Conservation (phyloP, 2,329 filamentous ascomycete genomes). For the Rutstroemia sp. region DNA sequence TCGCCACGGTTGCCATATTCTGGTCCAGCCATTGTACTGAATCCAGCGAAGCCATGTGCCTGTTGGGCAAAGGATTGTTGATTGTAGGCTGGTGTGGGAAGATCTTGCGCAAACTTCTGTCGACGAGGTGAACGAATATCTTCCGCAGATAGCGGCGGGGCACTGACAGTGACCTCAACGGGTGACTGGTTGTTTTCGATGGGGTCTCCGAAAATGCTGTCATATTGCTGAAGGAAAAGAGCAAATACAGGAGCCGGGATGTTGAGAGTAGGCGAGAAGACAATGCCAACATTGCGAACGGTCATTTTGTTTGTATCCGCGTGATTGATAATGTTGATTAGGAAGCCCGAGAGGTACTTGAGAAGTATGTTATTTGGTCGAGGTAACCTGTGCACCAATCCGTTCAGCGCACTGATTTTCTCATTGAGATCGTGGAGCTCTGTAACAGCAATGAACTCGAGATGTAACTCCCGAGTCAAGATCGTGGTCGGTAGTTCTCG, state of each 20-base stretch:
- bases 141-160: slow-evolving; percentile 39
- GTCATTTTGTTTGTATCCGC: slow-evolving; percentile 95
- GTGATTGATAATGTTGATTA: slow-evolving; percentile 90
- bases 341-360: slow-evolving; percentile 76
- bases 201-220: slow-evolving; percentile 71
- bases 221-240: slow-evolving; percentile 85
- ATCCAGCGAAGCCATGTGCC: slow-evolving; percentile 41
- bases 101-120: slow-evolving; percentile 54
- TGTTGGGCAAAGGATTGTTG: slow-evolving; percentile 27
- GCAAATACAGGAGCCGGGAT: slow-evolving; percentile 94
- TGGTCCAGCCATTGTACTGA: slow-evolving; percentile 25
- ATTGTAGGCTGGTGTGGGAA: slow-evolving; percentile 57
- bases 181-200: slow-evolving; percentile 54
- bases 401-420: slow-evolving; percentile 69
- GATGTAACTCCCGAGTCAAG: slow-evolving; percentile 80
- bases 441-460: slow-evolving; percentile 78
- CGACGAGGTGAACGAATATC: slow-evolving; percentile 56
- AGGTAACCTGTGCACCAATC: slow-evolving; percentile 74
- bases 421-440: slow-evolving; percentile 69
- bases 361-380: slow-evolving; percentile 73
- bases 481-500: slow-evolving; percentile 89
- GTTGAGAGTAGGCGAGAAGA: slow-evolving; percentile 95
- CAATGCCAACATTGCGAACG: slow-evolving; percentile 92
- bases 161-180: slow-evolving; percentile 36
- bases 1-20: slow-evolving; percentile 25